Evolutionary conservation across 805 yeast genomes (phyloP).

Genomic region (Candida quercuum): DNA sequence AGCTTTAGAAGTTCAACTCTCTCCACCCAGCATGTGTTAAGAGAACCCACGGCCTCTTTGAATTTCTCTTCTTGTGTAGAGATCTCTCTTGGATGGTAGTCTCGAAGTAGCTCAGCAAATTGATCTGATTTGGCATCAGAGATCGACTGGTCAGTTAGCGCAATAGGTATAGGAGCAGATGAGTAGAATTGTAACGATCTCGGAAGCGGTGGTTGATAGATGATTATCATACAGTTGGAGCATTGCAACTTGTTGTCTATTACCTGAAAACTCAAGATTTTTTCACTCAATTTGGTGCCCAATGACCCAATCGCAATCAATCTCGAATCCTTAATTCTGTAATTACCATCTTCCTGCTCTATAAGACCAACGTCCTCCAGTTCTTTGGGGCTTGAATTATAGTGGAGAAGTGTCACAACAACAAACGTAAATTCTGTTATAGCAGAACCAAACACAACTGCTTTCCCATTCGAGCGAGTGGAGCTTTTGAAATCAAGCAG

Average conservation of each 20-base stretch:
- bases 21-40: slow-evolving; percentile 18
- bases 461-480: slow-evolving; percentile 4
- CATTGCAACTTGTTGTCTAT: slow-evolving; percentile 1
- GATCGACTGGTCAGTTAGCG: slow-evolving; percentile 40
- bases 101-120: neutral
- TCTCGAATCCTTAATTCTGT: neutral
- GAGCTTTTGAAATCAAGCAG: slow-evolving; percentile 15
- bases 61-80: slow-evolving; percentile 8
- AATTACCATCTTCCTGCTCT: neutral
- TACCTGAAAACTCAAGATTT: neutral
- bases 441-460: slow-evolving; percentile 13
- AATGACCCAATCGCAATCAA: neutral
- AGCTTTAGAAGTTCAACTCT: slow-evolving; percentile 6
- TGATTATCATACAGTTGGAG: slow-evolving; percentile 29
- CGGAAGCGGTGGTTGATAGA: slow-evolving; percentile 70
- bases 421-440: slow-evolving; percentile 5
- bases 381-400: neutral
- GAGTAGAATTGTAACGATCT: slow-evolving; percentile 73
- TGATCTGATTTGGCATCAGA: neutral
- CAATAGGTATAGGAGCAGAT: slow-evolving; percentile 63
- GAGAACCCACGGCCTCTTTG: slow-evolving; percentile 6
- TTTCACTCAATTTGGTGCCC: neutral
- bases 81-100: slow-evolving; percentile 2
- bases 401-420: slow-evolving; percentile 5
- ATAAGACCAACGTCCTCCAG: neutral